Base-by-base conservation (phyloP, 495 filamentous ascomycete genomes). In the Tuber borchii region DNA sequence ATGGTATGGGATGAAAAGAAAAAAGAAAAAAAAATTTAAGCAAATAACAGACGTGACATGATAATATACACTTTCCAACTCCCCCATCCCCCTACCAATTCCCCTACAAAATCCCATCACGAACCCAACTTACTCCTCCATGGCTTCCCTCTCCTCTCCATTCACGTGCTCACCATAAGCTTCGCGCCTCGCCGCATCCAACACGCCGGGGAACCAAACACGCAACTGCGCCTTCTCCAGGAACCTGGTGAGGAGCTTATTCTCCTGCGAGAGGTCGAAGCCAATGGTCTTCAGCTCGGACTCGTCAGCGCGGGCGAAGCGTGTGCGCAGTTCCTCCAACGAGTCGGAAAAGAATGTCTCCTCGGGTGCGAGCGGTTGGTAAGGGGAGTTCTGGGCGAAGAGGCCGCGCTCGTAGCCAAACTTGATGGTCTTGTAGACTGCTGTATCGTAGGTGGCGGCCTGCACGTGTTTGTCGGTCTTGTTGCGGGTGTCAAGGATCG, bases 181-280 rank as follows among this genome's bases (percentile, higher is more conserved):
- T 75, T 88, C 75, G 76, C 84, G 84, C 61, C 74, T 86, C 43
- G 84, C 87, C n/a, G 22, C 44, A 20, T 81, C 79, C 19, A 69
- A 39, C 68, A 78, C 77, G 0, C 69, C 81, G 17, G 56, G 51
- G 17, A 77, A 80, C 81, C 81, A 83, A 20, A 70, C 74, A 19
- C 61, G 72, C 22, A 83, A 56, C 7, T 72, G 68, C 22, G 76
- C 76, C 34, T 74, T 74, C 31, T 31, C 74, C 22, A 81, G 61
- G 14, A 81, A 77, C 26, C 71, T 73, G 72, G 75, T 46, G 20
- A 83, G 71, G 31, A 75, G 65, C 34, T 39, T 78, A 40, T 81
- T 83, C 76, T 83, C 81, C 9, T 76, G 71, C 56, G 73, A 76
- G 7, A 83, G 70, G 46, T 83, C 81, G 19, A 77, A 70, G 2